phyloP scores from a whole-genome alignment of 1,284 basidiomycete genomes.

The Neotropicomus parvogracilis region DNA sequence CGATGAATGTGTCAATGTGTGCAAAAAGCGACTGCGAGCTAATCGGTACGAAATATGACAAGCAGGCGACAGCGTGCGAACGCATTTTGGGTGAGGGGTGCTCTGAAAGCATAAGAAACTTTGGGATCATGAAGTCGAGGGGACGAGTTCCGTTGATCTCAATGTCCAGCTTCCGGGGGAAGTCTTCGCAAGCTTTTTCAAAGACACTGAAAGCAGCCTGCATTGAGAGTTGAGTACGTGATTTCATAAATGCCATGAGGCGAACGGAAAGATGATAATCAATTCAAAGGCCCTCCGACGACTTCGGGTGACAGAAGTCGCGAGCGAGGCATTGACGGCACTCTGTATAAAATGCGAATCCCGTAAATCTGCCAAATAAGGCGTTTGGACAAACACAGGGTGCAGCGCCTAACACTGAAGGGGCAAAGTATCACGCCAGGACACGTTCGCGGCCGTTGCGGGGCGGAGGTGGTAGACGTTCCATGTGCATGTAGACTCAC shows the following conservation, averaged over 20 bases:
- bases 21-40: conserved; percentile 79
- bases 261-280: conserved; percentile 10
- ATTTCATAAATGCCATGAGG: conserved; percentile 8
- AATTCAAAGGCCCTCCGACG: conserved; percentile 1
- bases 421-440: conserved; percentile 2
- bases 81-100: conserved; percentile 87
- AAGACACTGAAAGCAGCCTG: conserved; percentile 94
- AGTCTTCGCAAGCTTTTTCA: conserved; percentile 96
- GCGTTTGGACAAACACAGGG: conserved; percentile 11
- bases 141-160: conserved; percentile 85
- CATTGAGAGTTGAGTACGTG: conserved; percentile 20
- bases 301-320: conserved; percentile 4
- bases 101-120: conserved; percentile 84
- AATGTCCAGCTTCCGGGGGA: conserved; percentile 92
- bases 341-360: conserved; percentile 2
- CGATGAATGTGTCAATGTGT: conserved; percentile 92
- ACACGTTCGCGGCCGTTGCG: neutral
- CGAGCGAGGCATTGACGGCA: conserved; percentile 6
- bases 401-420: neutral
- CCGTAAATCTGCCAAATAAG: conserved; percentile 8
- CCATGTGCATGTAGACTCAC: conserved; percentile 45
- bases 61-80: conserved; percentile 88
- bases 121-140: conserved; percentile 92
- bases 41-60: conserved; percentile 91
- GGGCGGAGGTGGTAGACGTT: neutral